phyloP scores from a whole-genome alignment of 192 early-diverging fungal species.

The Anaeromyces robustus region DNA sequence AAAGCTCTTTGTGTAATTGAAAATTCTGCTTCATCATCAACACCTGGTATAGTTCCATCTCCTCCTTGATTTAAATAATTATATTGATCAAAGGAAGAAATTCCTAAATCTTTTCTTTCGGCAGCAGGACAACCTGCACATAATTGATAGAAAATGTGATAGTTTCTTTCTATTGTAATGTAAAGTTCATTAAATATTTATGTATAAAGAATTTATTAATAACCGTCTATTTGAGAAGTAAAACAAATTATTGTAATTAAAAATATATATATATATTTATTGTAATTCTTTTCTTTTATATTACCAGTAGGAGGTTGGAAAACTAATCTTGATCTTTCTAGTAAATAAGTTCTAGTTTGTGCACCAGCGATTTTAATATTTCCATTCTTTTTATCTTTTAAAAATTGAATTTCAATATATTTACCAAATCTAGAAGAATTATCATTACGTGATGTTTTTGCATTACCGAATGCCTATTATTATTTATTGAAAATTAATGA shows the following conservation, averaged over 20 bases:
- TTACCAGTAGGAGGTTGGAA: slow-evolving; percentile 65
- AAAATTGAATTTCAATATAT: slow-evolving; percentile 94
- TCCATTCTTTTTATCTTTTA: slow-evolving; percentile 24
- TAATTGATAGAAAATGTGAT: slow-evolving; percentile 99
- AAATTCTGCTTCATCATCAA: slow-evolving; percentile 90
- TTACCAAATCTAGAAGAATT: slow-evolving; percentile 97
- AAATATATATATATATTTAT: not conserved
- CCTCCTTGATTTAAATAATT: slow-evolving; percentile 82
- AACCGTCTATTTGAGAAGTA: no score
- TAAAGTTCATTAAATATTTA: no score
- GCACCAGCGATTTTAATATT: slow-evolving; percentile 75
- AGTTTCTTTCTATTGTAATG: slow-evolving; percentile 55
- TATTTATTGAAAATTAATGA: no score
- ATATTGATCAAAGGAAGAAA: slow-evolving; percentile 59
- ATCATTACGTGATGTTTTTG: slow-evolving; percentile 98
- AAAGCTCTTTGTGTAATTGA: slow-evolving; percentile 71
- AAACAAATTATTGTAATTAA: not conserved
- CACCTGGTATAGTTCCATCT: slow-evolving; percentile 54
- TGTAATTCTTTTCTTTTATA: not conserved
- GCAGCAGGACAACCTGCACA: slow-evolving; percentile 75
- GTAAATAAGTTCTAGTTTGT: slow-evolving; percentile 83
- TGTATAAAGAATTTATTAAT: no score
- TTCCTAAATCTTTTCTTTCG: slow-evolving; percentile 64
- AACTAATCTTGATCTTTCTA: slow-evolving; percentile 89
- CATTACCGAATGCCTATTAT: slow-evolving; percentile 78